phyloP scores from a whole-genome alignment of 2,329 filamentous ascomycete species.

The Pyrenophora seminiperda region DNA sequence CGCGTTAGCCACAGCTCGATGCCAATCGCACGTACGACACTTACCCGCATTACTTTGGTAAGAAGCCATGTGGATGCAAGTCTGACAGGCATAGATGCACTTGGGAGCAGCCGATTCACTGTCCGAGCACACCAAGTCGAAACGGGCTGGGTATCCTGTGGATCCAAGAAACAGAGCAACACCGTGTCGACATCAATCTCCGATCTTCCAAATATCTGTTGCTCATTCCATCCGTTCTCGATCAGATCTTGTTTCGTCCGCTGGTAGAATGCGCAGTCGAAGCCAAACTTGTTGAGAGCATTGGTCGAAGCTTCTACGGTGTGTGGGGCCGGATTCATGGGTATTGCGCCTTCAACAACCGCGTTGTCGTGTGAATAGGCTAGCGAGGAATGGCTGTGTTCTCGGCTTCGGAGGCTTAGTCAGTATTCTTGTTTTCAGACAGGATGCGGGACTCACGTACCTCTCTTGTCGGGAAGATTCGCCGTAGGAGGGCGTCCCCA shows the following conservation, averaged over 20 bases:
- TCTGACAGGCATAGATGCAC: slow-evolving; percentile 33
- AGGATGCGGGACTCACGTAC: slow-evolving; percentile 22
- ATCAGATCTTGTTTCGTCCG: slow-evolving; percentile 42
- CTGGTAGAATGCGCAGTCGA: slow-evolving; percentile 43
- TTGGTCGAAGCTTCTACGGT: slow-evolving; percentile 26
- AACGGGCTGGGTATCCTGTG: slow-evolving; percentile 41
- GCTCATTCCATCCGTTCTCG: slow-evolving; percentile 39
- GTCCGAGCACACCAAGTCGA: slow-evolving; percentile 42
- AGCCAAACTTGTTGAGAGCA: slow-evolving; percentile 39
- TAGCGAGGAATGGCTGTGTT: slow-evolving; percentile 41
- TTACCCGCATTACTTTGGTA: slow-evolving; percentile 45
- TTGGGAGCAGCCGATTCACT: slow-evolving; percentile 38
- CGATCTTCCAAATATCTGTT: slow-evolving; percentile 40
- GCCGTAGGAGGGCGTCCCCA: slow-evolving; percentile 40
- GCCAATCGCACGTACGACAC: slow-evolving; percentile 10
- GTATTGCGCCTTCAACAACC: slow-evolving; percentile 22
- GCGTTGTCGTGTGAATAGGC: slow-evolving; percentile 29
- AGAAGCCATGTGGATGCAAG: slow-evolving; percentile 42
- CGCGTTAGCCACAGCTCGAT: slow-evolving; percentile 14
- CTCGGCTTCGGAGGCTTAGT: slow-evolving; percentile 34
- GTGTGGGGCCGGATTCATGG: slow-evolving; percentile 27
- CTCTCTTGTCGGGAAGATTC: slow-evolving; percentile 43
- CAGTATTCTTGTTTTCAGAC: slow-evolving; percentile 17
- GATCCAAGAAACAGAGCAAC: slow-evolving; percentile 42
- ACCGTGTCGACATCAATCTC: slow-evolving; percentile 45